A percentile compares a stretch with the other conserved stretches of the same genome.
Conservation (phyloP, 768 basidiomycete species). For the Trametes villosa region DNA sequence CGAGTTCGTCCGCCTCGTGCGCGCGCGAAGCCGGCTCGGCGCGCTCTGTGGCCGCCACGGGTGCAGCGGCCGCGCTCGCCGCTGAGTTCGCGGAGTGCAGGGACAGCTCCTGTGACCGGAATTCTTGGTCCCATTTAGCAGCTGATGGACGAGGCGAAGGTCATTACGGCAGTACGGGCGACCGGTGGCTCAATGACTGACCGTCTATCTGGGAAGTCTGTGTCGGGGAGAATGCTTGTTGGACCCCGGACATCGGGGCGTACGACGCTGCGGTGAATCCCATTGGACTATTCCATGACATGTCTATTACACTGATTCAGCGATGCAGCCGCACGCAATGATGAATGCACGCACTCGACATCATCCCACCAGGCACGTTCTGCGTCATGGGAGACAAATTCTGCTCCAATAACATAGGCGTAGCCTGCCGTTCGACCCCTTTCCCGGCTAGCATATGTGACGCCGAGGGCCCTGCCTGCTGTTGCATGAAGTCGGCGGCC, state of each 20-base stretch:
- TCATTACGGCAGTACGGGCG: conserved; percentile 3
- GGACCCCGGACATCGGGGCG: conserved; percentile 18
- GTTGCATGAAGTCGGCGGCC: conserved; percentile 64
- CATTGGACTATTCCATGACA: conserved; percentile 10
- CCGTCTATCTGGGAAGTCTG: conserved; percentile 19
- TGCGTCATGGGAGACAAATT: conserved; percentile 7
- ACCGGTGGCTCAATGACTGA: not conserved
- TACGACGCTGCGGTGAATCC: conserved; percentile 3
- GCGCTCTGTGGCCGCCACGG: not conserved
- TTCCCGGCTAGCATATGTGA: not conserved
- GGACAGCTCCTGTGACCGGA: conserved; percentile 56
- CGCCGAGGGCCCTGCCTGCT: conserved; percentile 29
- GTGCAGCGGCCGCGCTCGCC: not conserved
- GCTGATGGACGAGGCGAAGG: conserved; percentile 7
- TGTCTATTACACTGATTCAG: conserved; percentile 5
- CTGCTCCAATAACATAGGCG: conserved; percentile 11
- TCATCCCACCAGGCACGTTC: not conserved
- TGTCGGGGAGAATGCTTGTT: conserved; percentile 7
- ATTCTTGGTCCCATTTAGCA: conserved; percentile 64
- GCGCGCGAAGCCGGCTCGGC: conserved; percentile 12
- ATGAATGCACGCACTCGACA: conserved; percentile 6
- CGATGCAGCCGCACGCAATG: not conserved
- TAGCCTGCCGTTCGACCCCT: conserved; percentile 3
- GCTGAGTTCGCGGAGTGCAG: conserved; percentile 13
- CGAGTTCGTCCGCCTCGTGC: conserved; percentile 69